Base-by-base conservation (phyloP, 164 flowering plant genomes). In the Liquidambar formosana region DNA sequence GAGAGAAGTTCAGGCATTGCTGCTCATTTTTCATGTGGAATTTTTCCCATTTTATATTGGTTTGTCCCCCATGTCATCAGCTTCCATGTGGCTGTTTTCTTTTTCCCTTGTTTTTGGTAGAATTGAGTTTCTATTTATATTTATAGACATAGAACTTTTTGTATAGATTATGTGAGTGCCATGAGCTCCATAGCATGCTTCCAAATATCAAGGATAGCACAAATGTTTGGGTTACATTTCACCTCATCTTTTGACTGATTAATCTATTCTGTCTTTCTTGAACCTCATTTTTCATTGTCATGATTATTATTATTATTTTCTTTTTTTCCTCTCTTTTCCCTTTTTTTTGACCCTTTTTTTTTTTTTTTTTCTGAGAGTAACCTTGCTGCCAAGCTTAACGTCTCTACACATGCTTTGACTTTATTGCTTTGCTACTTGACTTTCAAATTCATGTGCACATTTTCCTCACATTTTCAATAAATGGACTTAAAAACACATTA, bases 91-190 rank as follows among this genome's bases (percentile, higher is more conserved):
- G 13, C 21, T 60, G 41, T 33, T 33, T 22, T 44, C 10, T 45
- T 44, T 23, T 15, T 1, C 26, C 48, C 14, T 51, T 43, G n/a
- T 65, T 65, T n/a, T 65, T 16, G 19, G 46, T 49, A 33, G 60
- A 53, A 65, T n/a, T 45, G 3, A 53, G 10, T n/a, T 61, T 65
- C 6, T 57, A n/a, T 25, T 18, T 65, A 8, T 16, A 49, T 65
- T 0, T 26, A 38, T 41, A 26, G 21, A 25, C 21, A 23, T 14
- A 25, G 62, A 57, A 57, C 6, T 6, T 0, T 44, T 67, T 41
- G 70, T 67, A 67, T 67, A 67, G 62, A 43, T 25, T 65, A 27
- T 51, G 65, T 44, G 53, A 22, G 28, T 46, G 38, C 33, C 19
- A 5, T n/a, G 25, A 63, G 60, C 25, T 63, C n/a, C 14, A 41